These are phyloP conservation scores for Fusarium decemcellulare DNA, from an alignment of 2,329 filamentous ascomycete species.

Conservation along the genomic window DNA sequence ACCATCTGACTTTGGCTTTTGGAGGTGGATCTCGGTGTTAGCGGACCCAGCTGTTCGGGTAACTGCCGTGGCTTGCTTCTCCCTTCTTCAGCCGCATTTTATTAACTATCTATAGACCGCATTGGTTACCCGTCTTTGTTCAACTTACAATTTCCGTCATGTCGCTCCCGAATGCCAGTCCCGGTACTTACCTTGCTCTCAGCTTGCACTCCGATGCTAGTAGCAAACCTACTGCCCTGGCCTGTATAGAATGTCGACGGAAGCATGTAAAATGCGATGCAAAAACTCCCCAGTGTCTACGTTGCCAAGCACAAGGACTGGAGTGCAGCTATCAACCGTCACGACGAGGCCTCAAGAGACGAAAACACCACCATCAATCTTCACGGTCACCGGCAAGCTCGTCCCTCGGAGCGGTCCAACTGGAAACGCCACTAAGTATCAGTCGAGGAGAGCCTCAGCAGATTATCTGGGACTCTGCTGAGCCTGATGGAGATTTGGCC, in stretches of 20 bases:
- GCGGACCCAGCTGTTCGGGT: not conserved
- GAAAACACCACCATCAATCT: not conserved
- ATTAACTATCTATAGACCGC: too few species aligned
- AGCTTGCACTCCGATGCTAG: not conserved
- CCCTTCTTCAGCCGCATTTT: too few species aligned
- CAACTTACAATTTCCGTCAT: not conserved
- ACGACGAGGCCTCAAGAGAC: conserved; percentile 12
- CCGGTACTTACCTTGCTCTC: not conserved
- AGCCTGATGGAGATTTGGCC: not conserved
- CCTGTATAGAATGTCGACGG: conserved; percentile 13
- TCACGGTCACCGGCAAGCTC: not conserved
- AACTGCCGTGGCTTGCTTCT: not conserved
- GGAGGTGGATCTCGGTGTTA: not conserved
- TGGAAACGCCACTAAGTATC: not conserved
- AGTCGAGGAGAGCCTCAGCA: conserved; percentile 9
- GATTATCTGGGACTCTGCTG: conserved; percentile 19
- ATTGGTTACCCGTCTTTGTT: too few species aligned
- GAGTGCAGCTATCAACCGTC: conserved; percentile 4
- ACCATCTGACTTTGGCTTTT: too few species aligned
- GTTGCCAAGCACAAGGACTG: conserved; percentile 2
- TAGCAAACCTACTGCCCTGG: conserved; percentile 9
- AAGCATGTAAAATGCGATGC: conserved; percentile 13
- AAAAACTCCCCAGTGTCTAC: not conserved
- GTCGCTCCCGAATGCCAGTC: not conserved
- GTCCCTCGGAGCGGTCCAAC: not conserved